phyloP scores from a whole-genome alignment of 768 basidiomycete genomes.

The Suillus subluteus region DNA sequence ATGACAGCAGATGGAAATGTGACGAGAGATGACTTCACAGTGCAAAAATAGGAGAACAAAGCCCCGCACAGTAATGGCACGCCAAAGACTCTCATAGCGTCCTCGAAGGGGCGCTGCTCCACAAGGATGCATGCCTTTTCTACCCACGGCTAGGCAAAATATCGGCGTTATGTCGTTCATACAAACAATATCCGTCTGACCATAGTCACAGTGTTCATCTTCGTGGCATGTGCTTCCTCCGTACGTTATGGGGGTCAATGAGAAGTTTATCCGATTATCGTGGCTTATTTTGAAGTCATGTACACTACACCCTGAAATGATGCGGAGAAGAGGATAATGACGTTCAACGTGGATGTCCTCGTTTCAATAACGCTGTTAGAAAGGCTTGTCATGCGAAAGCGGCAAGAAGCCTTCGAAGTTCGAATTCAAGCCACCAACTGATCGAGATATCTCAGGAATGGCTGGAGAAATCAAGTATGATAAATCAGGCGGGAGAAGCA shows the following conservation, averaged over 20 bases:
- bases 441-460: neutral
- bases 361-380: neutral
- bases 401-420: neutral
- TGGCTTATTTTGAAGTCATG: neutral
- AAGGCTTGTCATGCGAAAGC: neutral
- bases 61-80: constrained; percentile 26
- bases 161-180: constrained; percentile 10
- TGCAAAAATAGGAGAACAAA: constrained; percentile 24
- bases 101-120: constrained; percentile 8
- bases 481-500: neutral
- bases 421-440: neutral
- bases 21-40: constrained; percentile 17
- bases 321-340: neutral
- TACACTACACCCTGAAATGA: neutral
- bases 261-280: neutral
- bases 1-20: constrained; percentile 38
- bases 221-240: neutral
- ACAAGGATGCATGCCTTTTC: constrained; percentile 17
- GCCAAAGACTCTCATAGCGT: constrained; percentile 22
- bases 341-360: neutral
- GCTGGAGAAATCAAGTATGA: neutral
- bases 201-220: constrained; percentile 9
- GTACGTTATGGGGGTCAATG: neutral
- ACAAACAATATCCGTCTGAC: constrained; percentile 18
- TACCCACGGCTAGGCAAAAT: constrained; percentile 10